A percentile compares a stretch with the other conserved stretches of the same genome.
Evolutionary conservation across 164 flowering plant species (phyloP).

Genomic region (Nymphaea colorata): DNA sequence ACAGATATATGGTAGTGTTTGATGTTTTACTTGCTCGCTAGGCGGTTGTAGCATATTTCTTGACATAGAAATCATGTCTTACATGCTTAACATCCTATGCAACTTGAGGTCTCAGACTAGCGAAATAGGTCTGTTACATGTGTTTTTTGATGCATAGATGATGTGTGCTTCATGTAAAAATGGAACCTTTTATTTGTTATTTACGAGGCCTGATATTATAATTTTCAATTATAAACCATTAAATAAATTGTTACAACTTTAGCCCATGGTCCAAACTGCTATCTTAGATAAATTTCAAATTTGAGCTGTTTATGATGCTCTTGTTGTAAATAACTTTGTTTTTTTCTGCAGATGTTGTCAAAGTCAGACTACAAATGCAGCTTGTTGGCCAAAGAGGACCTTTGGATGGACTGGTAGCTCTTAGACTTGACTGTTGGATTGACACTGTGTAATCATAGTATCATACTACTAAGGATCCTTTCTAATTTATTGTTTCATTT

Average conservation of each 20-base stretch:
- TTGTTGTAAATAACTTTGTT: not conserved
- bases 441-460: not conserved
- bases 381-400: conserved; percentile 92
- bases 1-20: too few species aligned
- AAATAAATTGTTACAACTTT: not conserved
- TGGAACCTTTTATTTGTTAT: not conserved
- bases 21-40: too few species aligned
- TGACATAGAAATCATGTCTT: too few species aligned
- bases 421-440: not conserved
- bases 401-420: conserved; percentile 68
- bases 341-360: conserved; percentile 77
- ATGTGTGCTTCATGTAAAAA: not conserved
- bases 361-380: conserved; percentile 97
- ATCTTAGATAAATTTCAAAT: not conserved
- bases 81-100: too few species aligned
- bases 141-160: too few species aligned
- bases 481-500: not conserved
- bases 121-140: too few species aligned
- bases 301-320: not conserved
- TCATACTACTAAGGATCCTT: not conserved
- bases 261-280: not conserved
- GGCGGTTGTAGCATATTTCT: too few species aligned
- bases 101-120: too few species aligned
- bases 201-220: not conserved
- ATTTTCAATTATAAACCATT: not conserved